phyloP scores from a whole-genome alignment of 2,329 filamentous ascomycete species.

The Neonectria hederae region DNA sequence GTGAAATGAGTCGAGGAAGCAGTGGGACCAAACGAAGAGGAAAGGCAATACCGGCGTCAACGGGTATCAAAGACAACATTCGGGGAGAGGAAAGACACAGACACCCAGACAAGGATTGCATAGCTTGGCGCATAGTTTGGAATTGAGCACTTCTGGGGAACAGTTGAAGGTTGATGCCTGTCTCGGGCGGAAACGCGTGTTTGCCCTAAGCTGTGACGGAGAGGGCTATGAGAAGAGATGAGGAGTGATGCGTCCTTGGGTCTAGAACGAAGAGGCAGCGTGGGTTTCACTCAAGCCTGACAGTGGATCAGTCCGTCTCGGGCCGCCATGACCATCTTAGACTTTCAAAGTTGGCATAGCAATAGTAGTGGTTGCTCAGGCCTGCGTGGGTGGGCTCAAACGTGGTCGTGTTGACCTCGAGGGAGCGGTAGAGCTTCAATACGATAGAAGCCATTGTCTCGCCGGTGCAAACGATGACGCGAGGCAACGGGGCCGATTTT shows the following conservation, averaged over 20 bases:
- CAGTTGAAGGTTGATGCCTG: not conserved
- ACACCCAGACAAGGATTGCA: conserved; percentile 28
- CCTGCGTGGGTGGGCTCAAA: conserved; percentile 77
- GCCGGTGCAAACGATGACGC: conserved; percentile 77
- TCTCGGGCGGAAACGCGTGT: not conserved
- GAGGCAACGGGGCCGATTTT: conserved; percentile 34
- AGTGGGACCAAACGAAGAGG: not conserved
- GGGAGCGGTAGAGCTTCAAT: conserved; percentile 70
- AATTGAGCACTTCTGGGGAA: conserved; percentile 27
- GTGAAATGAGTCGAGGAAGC: not conserved
- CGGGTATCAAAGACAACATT: conserved; percentile 14
- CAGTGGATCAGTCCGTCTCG: conserved; percentile 11
- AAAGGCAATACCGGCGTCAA: conserved; percentile 24
- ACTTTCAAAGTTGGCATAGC: conserved; percentile 81
- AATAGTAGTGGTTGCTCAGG: conserved; percentile 82
- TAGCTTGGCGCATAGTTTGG: conserved; percentile 33
- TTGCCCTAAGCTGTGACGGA: not conserved
- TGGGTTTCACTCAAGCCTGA: not conserved
- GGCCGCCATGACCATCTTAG: conserved; percentile 57
- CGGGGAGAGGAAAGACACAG: conserved; percentile 9
- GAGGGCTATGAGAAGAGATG: not conserved
- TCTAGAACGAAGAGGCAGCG: not conserved
- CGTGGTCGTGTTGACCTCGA: conserved; percentile 71
- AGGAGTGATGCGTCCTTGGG: not conserved
- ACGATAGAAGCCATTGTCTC: conserved; percentile 77